Percentiles rank a stretch among this genome's conserved stretches.
These are phyloP conservation scores for Daldinia decipiens DNA, from an alignment of 495 filamentous ascomycete species.

Conservation along the genomic window DNA sequence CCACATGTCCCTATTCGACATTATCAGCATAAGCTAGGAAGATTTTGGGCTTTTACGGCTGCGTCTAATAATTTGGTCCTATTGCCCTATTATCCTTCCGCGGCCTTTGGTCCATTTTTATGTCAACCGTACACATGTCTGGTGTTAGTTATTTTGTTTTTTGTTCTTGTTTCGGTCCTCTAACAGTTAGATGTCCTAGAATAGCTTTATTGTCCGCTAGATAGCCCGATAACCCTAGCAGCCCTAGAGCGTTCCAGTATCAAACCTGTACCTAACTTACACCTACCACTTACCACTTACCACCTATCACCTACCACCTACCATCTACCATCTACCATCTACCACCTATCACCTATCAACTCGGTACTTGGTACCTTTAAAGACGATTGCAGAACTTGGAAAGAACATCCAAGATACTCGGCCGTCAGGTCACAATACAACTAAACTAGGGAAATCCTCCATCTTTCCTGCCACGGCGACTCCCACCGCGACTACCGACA, in stretches of 20 bases:
- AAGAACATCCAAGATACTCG: slow-evolving; percentile 37
- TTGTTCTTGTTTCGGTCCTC: slow-evolving; percentile 12
- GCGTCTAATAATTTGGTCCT: slow-evolving; percentile 34
- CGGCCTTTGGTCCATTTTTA: slow-evolving; percentile 23
- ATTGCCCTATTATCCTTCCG: slow-evolving; percentile 20
- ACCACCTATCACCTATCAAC: neutral
- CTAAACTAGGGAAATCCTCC: slow-evolving; percentile 26
- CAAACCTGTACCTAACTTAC: neutral
- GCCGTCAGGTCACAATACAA: slow-evolving; percentile 15
- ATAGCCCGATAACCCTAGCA: slow-evolving; percentile 37
- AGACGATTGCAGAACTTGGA: slow-evolving; percentile 28
- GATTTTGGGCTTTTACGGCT: slow-evolving; percentile 25
- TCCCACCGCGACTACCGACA: slow-evolving; percentile 45
- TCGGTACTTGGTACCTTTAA: slow-evolving; percentile 39
- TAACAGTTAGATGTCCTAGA: slow-evolving; percentile 32
- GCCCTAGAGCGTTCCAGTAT: slow-evolving; percentile 20
- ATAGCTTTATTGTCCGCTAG: slow-evolving; percentile 35
- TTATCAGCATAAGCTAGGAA: slow-evolving; percentile 33
- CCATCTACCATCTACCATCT: no score
- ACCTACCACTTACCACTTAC: no score
- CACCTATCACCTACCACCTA: no score
- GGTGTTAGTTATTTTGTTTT: neutral
- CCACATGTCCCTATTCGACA: slow-evolving; percentile 42
- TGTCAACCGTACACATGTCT: slow-evolving; percentile 20
- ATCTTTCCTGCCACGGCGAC: slow-evolving; percentile 34